phyloP scores from a whole-genome alignment of 2,329 filamentous ascomycete species.

The Emmonsiellopsis sp. region DNA sequence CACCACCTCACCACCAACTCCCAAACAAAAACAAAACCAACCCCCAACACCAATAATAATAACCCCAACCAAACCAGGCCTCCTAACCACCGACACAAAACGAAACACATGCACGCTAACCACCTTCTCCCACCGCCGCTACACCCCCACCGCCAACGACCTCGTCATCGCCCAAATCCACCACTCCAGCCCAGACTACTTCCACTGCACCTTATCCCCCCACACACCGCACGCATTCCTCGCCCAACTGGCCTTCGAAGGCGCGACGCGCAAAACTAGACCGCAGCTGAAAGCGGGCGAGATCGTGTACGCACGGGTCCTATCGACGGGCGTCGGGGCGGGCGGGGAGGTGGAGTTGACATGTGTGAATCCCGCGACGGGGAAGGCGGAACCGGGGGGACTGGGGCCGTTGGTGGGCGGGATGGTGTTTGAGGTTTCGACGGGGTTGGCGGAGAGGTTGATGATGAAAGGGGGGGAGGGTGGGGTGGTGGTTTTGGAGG shows the following conservation, averaged over 20 bases:
- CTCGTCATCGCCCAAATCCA: slow-evolving; percentile 81
- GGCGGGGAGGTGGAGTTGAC: slow-evolving; percentile 85
- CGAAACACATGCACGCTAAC: slow-evolving; percentile 29
- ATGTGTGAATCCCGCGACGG: slow-evolving; percentile 76
- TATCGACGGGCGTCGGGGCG: slow-evolving; percentile 60
- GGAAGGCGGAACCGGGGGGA: slow-evolving; percentile 78
- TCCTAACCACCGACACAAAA: slow-evolving; percentile 28
- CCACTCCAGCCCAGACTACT: slow-evolving; percentile 65
- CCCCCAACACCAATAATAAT: slow-evolving; percentile 43
- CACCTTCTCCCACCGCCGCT: slow-evolving; percentile 45
- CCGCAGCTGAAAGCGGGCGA: slow-evolving; percentile 66
- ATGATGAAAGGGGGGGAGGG: slow-evolving; percentile 44
- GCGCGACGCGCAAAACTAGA: slow-evolving; percentile 81
- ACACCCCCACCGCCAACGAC: slow-evolving; percentile 70
- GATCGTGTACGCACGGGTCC: slow-evolving; percentile 80
- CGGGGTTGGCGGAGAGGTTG: slow-evolving; percentile 71
- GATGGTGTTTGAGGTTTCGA: slow-evolving; percentile 74
- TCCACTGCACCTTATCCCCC: slow-evolving; percentile 65
- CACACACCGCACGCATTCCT: slow-evolving; percentile 57
- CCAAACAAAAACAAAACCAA: no score
- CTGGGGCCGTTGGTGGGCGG: slow-evolving; percentile 74
- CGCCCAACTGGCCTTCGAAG: slow-evolving; percentile 85
- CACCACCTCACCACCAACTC: slow-evolving; percentile 41
- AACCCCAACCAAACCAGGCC: slow-evolving; percentile 27
- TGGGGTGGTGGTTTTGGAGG: slow-evolving; percentile 64